A percentile compares a stretch with the other conserved stretches of the same genome.
Conservation (phyloP, 805 yeast species). For the Hanseniaspora taiwanica region DNA sequence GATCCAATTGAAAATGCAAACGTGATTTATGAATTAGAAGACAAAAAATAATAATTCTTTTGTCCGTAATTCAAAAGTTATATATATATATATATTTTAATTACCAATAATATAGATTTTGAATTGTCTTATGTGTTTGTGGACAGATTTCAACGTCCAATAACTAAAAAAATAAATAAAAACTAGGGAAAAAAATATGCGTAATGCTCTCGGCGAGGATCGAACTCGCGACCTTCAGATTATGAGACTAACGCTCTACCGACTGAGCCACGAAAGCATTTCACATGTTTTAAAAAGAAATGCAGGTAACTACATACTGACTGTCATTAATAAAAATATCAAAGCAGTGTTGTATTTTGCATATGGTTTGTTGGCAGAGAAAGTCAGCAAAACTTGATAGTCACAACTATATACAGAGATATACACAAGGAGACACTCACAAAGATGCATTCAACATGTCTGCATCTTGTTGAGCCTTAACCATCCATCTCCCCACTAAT, state of each 20-base stretch:
- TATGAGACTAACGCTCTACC: constrained; percentile 39
- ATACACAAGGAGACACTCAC: too few species aligned
- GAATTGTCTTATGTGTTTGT: too few species aligned
- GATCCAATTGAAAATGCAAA: constrained; percentile 45
- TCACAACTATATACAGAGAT: too few species aligned
- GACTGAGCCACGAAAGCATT: constrained; percentile 33
- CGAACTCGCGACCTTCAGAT: constrained; percentile 36
- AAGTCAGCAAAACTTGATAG: too few species aligned
- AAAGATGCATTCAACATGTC: constrained; percentile 40
- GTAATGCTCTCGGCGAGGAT: constrained; percentile 33
- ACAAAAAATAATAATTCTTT: constrained; percentile 13
- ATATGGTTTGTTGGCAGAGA: too few species aligned
- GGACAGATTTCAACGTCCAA: too few species aligned
- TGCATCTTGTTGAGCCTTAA: constrained; percentile 43
- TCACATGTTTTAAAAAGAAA: constrained; percentile 1
- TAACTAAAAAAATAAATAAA: too few species aligned
- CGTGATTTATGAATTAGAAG: constrained; percentile 25
- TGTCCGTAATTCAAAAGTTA: not conserved
- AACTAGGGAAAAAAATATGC: constrained; percentile 10
- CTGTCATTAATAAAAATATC: too few species aligned
- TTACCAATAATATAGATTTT: not conserved
- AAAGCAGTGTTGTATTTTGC: too few species aligned
- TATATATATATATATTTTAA: not conserved
- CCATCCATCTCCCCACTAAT: constrained; percentile 47
- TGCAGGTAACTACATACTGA: not conserved